Conservation (phyloP, 2,329 filamentous ascomycete genomes). For the Alternaria sp. region DNA sequence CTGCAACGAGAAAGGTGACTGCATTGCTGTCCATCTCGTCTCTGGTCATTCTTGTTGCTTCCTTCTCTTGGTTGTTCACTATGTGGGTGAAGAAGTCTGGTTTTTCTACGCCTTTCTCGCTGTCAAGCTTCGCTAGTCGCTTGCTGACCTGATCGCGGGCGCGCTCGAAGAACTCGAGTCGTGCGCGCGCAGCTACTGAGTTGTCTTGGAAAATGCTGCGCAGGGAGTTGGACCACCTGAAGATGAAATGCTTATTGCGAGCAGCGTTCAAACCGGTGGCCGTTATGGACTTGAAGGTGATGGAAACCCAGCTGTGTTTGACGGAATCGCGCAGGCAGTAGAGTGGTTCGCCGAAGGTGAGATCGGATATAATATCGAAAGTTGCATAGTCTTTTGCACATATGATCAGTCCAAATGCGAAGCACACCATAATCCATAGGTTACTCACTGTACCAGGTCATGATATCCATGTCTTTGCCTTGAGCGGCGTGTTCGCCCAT, state of each 20-base stretch:
- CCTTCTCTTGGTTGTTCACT: slow-evolving; percentile 29
- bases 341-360: slow-evolving; percentile 43
- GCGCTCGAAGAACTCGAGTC: slow-evolving; percentile 28
- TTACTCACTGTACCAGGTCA: slow-evolving; percentile 38
- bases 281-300: slow-evolving; percentile 25
- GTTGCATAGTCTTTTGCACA: slow-evolving; percentile 1
- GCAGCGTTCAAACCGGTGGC: slow-evolving; percentile 21
- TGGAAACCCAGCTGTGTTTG: slow-evolving; percentile 42
- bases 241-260: slow-evolving; percentile 26
- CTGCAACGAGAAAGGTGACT: slow-evolving; percentile 50
- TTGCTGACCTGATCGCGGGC: slow-evolving; percentile 24
- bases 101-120: slow-evolving; percentile 13
- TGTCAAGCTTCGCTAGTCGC: slow-evolving; percentile 26
- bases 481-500: slow-evolving; percentile 34
- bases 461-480: slow-evolving; percentile 30
- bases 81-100: slow-evolving; percentile 41
- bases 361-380: slow-evolving; percentile 41
- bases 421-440: neutral
- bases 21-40: slow-evolving; percentile 50
- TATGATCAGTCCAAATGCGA: slow-evolving; percentile 2
- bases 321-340: slow-evolving; percentile 40
- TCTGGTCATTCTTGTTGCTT: slow-evolving; percentile 25
- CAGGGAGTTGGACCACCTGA: slow-evolving; percentile 26
- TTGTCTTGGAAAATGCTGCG: slow-evolving; percentile 23
- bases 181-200: slow-evolving; percentile 7